These are phyloP conservation scores for Moringa oleifera DNA, from an alignment of 345 rosid species.

Conservation along the genomic window DNA sequence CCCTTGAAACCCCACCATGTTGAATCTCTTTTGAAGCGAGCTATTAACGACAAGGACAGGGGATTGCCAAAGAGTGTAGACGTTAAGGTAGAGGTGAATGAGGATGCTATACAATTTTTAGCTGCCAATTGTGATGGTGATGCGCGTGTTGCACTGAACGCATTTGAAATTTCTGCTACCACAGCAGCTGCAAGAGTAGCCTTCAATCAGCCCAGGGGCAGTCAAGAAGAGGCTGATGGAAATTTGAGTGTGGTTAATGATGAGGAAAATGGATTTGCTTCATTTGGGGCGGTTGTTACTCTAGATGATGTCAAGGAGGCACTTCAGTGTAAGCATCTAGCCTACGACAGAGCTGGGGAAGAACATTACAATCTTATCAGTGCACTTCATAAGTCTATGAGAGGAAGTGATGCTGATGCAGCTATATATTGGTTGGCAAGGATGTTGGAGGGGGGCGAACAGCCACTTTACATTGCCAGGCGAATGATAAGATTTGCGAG, in stretches of 20 bases:
- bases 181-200: slow-evolving; percentile 40
- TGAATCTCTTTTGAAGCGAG: slow-evolving; percentile 43
- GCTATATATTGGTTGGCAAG: slow-evolving; percentile 80
- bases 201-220: not conserved
- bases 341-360: slow-evolving; percentile 75
- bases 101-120: slow-evolving; percentile 47
- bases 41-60: slow-evolving; percentile 34
- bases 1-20: slow-evolving; percentile 60
- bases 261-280: slow-evolving; percentile 8
- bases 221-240: not conserved
- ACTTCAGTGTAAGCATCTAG: slow-evolving; percentile 71
- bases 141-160: slow-evolving; percentile 78
- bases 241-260: not conserved
- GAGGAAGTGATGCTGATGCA: slow-evolving; percentile 74
- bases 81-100: slow-evolving; percentile 28
- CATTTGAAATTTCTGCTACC: slow-evolving; percentile 63
- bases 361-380: slow-evolving; percentile 83
- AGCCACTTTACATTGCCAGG: slow-evolving; percentile 83
- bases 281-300: slow-evolving; percentile 17
- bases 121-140: slow-evolving; percentile 72
- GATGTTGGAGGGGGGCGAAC: slow-evolving; percentile 84
- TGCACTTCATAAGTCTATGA: slow-evolving; percentile 84
- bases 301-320: slow-evolving; percentile 83
- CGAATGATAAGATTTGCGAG: slow-evolving; percentile 78
- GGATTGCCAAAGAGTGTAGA: slow-evolving; percentile 38